Conservation (phyloP, 2,329 filamentous ascomycete genomes). For the Ophiosphaerella narmari region DNA sequence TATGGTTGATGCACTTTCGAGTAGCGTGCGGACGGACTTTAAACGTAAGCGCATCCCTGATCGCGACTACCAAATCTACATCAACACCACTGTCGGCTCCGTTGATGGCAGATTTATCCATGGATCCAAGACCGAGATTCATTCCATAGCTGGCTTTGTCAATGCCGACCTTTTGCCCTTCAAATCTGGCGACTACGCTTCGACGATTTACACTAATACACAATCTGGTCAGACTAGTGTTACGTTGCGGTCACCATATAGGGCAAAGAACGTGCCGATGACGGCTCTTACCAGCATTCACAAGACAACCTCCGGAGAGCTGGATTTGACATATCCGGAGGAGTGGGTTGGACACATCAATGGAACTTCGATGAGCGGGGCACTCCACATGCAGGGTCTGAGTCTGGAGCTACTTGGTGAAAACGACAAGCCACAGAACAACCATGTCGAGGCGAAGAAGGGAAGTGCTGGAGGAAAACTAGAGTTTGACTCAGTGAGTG, state of each 20-base stretch:
- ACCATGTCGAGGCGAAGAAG: constrained; percentile 47
- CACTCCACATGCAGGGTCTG: constrained; percentile 45
- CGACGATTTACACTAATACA: constrained; percentile 41
- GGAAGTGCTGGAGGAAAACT: constrained; percentile 42
- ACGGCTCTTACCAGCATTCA: constrained; percentile 41
- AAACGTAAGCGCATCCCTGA: constrained; percentile 43
- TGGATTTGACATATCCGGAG: constrained; percentile 48
- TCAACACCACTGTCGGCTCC: constrained; percentile 46
- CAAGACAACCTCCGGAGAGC: constrained; percentile 39
- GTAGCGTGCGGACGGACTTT: constrained; percentile 45
- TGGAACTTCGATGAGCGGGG: constrained; percentile 44
- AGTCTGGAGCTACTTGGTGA: constrained; percentile 41
- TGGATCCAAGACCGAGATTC: constrained; percentile 44
- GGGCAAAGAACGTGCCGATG: constrained; percentile 28
- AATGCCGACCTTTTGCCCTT: constrained; percentile 46
- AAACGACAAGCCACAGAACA: constrained; percentile 33
- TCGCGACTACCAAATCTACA: constrained; percentile 48
- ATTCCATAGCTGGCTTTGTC: constrained; percentile 46
- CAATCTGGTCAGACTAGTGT: constrained; percentile 43
- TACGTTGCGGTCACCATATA: constrained; percentile 40
- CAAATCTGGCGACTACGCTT: constrained; percentile 29
- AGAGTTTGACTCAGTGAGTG: constrained; percentile 40
- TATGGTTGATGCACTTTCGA: constrained; percentile 39
- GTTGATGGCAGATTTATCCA: constrained; percentile 53
- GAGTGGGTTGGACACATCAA: constrained; percentile 50